Conservation (phyloP, 371 early-diverging fungal genomes). For the Apophysomyces elegans region DNA sequence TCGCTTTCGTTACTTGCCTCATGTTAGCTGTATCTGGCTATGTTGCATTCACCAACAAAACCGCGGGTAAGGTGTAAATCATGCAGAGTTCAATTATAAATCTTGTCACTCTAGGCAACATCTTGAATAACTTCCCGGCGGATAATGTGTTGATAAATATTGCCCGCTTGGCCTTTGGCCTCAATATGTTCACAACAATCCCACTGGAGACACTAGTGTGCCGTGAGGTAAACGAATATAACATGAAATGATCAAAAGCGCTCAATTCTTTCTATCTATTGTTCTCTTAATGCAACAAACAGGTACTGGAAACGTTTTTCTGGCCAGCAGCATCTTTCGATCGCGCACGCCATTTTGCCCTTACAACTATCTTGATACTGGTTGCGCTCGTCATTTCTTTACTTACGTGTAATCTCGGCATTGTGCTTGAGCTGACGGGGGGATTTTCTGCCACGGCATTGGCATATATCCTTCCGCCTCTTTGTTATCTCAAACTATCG, state of each 20-base stretch:
- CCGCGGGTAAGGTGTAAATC: slow-evolving; percentile 59
- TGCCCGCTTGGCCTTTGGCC: slow-evolving; percentile 78
- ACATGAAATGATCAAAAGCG: background rate
- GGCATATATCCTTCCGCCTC: slow-evolving; percentile 78
- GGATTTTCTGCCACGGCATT: slow-evolving; percentile 80
- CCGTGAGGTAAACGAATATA: slow-evolving; percentile 60
- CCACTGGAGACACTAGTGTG: slow-evolving; percentile 81
- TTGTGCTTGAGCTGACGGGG: slow-evolving; percentile 79
- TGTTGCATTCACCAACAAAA: slow-evolving; percentile 74
- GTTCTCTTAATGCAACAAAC: background rate
- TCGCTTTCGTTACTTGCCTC: slow-evolving; percentile 71
- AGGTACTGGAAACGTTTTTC: slow-evolving; percentile 68
- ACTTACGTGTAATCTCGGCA: slow-evolving; percentile 72
- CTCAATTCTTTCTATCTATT: background rate
- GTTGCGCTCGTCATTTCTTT: slow-evolving; percentile 63
- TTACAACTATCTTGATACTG: slow-evolving; percentile 67
- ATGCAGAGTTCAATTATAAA: background rate
- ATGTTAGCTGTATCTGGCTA: slow-evolving; percentile 71
- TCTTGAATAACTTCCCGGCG: slow-evolving; percentile 79
- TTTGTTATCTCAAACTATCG: slow-evolving; percentile 68
- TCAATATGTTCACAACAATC: slow-evolving; percentile 85
- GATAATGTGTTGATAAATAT: slow-evolving; percentile 76
- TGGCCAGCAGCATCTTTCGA: slow-evolving; percentile 58
- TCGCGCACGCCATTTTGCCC: slow-evolving; percentile 55
- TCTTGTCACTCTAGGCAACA: slow-evolving; percentile 56